A percentile compares a stretch with the other conserved stretches of the same genome.
Conservation (phyloP, 2,329 filamentous ascomycete genomes). For the Chaetomium strumarium region DNA sequence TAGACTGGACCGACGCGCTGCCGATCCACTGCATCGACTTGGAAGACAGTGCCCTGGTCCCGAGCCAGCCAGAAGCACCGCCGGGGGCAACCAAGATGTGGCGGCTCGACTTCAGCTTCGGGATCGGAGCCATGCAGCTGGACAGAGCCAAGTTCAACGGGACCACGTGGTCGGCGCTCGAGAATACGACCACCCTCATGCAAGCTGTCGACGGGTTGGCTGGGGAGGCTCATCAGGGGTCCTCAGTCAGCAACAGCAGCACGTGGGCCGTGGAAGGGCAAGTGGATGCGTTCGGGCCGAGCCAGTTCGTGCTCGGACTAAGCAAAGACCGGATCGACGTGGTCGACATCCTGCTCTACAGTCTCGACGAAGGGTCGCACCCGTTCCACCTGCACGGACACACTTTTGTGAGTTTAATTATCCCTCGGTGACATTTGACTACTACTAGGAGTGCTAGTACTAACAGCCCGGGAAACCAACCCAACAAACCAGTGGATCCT, state of each 20-base stretch:
- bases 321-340: background rate
- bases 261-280: background rate
- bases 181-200: background rate
- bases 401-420: background rate
- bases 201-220: background rate
- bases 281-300: background rate
- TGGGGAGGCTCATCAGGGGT: background rate
- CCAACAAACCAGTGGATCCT: background rate
- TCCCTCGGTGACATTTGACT: background rate
- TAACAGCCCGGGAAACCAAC: too few species aligned
- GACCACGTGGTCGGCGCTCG: background rate
- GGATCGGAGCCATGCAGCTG: background rate
- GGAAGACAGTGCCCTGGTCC: conserved; percentile 30
- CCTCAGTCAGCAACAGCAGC: background rate
- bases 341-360: conserved; percentile 4
- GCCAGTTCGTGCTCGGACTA: background rate
- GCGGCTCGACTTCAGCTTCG: background rate
- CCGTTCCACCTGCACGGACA: conserved; percentile 8
- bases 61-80: background rate
- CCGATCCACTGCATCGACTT: background rate
- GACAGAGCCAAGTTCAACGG: conserved; percentile 3
- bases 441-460: background rate
- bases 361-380: conserved; percentile 3
- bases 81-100: background rate
- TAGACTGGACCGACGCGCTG: background rate